phyloP scores from a whole-genome alignment of 257 asterid genomes.

The Lantana camara region DNA sequence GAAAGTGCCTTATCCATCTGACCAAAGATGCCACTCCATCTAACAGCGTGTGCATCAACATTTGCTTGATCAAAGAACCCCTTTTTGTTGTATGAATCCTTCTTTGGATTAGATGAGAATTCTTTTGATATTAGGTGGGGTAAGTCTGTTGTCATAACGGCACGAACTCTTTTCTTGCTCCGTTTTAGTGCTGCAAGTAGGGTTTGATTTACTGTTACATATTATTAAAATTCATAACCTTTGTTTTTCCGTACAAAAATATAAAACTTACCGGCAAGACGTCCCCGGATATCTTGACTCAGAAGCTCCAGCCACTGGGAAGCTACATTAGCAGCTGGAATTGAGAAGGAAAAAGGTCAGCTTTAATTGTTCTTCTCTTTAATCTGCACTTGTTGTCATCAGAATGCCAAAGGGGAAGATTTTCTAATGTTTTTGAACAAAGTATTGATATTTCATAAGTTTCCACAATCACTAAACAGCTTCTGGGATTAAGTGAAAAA shows the following conservation, averaged over 20 bases:
- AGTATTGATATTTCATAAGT: not conserved
- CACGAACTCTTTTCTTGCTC: conserved; percentile 79
- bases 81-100: conserved; percentile 22
- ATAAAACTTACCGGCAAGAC: conserved; percentile 69
- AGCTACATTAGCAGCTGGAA: conserved; percentile 90
- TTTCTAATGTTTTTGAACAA: not conserved
- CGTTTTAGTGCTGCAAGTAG: conserved; percentile 69
- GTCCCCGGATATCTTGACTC: conserved; percentile 81
- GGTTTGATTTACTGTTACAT: conserved; percentile 19
- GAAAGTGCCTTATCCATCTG: conserved; percentile 78
- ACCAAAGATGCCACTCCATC: conserved; percentile 68
- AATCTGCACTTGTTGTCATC: conserved; percentile 13
- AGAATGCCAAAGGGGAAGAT: conserved; percentile 4
- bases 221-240: not conserved
- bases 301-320: conserved; percentile 97
- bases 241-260: not conserved
- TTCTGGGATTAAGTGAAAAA: not conserved
- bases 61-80: conserved; percentile 29
- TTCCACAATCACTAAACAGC: not conserved
- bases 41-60: conserved; percentile 59
- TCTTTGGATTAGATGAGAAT: conserved; percentile 54
- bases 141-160: conserved; percentile 67
- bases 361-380: no score
- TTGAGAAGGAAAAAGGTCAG: conserved; percentile 26
- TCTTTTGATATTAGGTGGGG: conserved; percentile 72